A percentile compares a stretch with the other conserved stretches of the same genome.
These are phyloP conservation scores for Croton setiger DNA, from an alignment of 441 rosid genomes.

Conservation along the genomic window DNA sequence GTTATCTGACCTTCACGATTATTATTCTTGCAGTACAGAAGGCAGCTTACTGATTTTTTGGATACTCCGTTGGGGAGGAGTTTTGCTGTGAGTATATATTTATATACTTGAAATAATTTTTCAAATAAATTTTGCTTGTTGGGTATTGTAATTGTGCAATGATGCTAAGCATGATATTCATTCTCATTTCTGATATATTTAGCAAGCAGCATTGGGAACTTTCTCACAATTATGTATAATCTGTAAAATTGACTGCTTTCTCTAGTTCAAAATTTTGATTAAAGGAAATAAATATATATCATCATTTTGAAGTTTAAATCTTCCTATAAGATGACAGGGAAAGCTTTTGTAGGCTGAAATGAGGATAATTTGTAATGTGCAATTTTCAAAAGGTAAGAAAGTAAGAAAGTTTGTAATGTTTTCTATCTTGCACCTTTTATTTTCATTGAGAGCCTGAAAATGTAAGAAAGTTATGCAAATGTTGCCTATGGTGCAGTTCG, in stretches of 20 bases:
- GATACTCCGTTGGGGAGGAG: slow-evolving; percentile 74
- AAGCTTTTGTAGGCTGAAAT: neutral
- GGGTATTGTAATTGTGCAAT: neutral
- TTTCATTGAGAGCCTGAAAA: too few relatives aligned
- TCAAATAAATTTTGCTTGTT: neutral
- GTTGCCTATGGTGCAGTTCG: too few relatives aligned
- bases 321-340: neutral
- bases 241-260: too few relatives aligned
- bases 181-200: too few relatives aligned
- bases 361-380: neutral
- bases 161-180: too few relatives aligned
- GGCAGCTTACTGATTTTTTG: slow-evolving; percentile 62
- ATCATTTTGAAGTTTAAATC: neutral
- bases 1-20: neutral
- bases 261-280: too few relatives aligned
- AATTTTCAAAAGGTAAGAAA: neutral
- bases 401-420: too few relatives aligned
- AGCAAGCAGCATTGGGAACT: too few relatives aligned
- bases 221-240: too few relatives aligned
- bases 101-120: neutral
- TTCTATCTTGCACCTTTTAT: neutral
- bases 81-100: slow-evolving; percentile 58
- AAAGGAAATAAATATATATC: too few relatives aligned
- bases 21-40: slow-evolving; percentile 70
- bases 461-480: too few relatives aligned